Evolutionary conservation across 352 stramenopile genomes (phyloP), one percentile per base, ranked within the genome.

Genomic region (Globisporangium heterothallicum): DNA sequence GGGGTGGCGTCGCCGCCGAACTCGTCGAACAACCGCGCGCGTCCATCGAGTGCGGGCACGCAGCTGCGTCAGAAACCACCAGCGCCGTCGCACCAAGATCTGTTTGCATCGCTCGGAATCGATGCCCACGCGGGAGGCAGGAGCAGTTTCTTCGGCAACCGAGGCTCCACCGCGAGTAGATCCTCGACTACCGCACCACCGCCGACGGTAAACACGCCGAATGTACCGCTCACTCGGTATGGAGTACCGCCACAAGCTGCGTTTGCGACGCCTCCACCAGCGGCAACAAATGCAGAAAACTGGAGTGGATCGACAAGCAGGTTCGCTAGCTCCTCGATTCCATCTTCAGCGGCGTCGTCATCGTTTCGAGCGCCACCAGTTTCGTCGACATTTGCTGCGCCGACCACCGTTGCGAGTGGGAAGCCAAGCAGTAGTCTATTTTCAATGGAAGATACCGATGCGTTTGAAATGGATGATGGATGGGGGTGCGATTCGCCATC

Each of bases 401-500:
- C 43, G 4, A 44, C 25, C 22, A 16, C 13, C 29, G 25, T 18
- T 52, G 27, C 45, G 16, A 13, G 16, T 14, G 38, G 52, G 10
- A 75, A 70, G 52, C 58, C 66, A 48, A 69, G 49, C 44, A 48
- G 13, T 45, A 88, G 43, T 59, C 34, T 92, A 21, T 88, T 92
- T 48, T 84, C 76, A 14, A 92, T 92, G 74, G 79, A 89, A 34
- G 73, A 85, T 25, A 40, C 63, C 9, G 78, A 90, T 32, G 53
- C 77, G 25, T 84, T 87, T 34, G 81, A 63, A 51, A 54, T 58
- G 14, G 75, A 88, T 42, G 81, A 92, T 32, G 78, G 71, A 2
- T 92, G 81, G 81, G 68, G 78, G 5, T 75, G 70, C 26, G 78
- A 88, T 56, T 92, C 78, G 35, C 81, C 74, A 6, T 84, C 81